Conservation (phyloP, 805 yeast species). For the Sugiyamaella floridensis region DNA sequence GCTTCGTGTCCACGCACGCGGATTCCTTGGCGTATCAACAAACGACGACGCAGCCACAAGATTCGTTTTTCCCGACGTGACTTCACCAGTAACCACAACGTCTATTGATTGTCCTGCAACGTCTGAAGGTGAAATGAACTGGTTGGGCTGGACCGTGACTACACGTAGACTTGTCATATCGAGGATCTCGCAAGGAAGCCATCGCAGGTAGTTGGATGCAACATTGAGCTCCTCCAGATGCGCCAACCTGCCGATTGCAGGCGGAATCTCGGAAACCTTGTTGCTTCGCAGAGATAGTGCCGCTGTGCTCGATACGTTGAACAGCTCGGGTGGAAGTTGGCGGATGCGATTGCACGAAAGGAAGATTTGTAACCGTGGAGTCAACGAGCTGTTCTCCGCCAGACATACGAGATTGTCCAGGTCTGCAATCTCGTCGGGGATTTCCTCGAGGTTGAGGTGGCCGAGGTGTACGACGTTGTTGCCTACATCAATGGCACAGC, state of each 20-base stretch:
- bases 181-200: constrained; percentile 33
- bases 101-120: neutral
- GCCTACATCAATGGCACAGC: constrained; percentile 15
- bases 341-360: constrained; percentile 27
- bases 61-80: neutral
- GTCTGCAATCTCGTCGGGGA: constrained; percentile 33
- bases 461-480: constrained; percentile 17
- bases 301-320: constrained; percentile 29
- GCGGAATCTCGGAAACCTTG: constrained; percentile 27
- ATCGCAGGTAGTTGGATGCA: constrained; percentile 29
- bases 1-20: neutral
- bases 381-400: constrained; percentile 17
- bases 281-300: constrained; percentile 33
- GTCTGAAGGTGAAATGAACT: constrained; percentile 18
- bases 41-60: neutral
- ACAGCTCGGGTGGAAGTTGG: constrained; percentile 26
- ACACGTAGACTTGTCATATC: constrained; percentile 23
- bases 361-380: constrained; percentile 25
- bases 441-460: constrained; percentile 19
- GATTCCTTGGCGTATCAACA: neutral
- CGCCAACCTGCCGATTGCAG: constrained; percentile 26
- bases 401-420: constrained; percentile 25
- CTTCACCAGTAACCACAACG: neutral
- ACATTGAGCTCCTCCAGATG: constrained; percentile 31
- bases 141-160: constrained; percentile 33